These are phyloP conservation scores for Mycena pura DNA, from an alignment of 768 basidiomycete genomes.

Conservation along the genomic window DNA sequence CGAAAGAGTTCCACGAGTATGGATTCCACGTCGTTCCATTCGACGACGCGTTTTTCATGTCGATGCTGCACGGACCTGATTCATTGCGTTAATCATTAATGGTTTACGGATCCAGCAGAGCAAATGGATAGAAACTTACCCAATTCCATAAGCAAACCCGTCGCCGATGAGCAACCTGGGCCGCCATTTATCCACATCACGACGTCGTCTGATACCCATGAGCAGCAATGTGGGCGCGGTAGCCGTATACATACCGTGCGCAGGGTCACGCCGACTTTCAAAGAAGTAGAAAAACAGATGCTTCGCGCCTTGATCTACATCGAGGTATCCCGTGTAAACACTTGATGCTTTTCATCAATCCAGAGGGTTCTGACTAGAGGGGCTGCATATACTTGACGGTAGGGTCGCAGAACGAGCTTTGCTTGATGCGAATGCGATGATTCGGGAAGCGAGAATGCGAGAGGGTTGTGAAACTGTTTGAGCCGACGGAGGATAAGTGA, in stretches of 20 bases:
- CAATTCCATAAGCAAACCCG: conserved; percentile 75
- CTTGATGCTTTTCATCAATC: too few relatives aligned
- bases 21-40: conserved; percentile 72
- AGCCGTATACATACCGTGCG: conserved; percentile 44
- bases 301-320: conserved; percentile 58
- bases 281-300: conserved; percentile 81
- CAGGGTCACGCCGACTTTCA: conserved; percentile 66
- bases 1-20: conserved; percentile 68
- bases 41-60: conserved; percentile 57
- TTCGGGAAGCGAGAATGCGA: conserved; percentile 58
- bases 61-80: conserved; percentile 55
- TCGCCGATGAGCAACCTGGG: conserved; percentile 58
- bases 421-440: conserved; percentile 65
- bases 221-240: conserved; percentile 35
- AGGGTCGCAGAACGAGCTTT: conserved; percentile 66
- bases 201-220: conserved; percentile 54
- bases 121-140: conserved; percentile 50
- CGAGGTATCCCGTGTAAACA: conserved; percentile 49
- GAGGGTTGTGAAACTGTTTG: conserved; percentile 44
- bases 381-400: conserved; percentile 57
- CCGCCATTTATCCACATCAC: conserved; percentile 80
- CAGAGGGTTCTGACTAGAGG: too few relatives aligned
- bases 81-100: too few relatives aligned
- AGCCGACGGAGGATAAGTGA: conserved; percentile 37
- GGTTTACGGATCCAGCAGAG: background rate